Evolutionary conservation across 2,329 filamentous ascomycete genomes (phyloP).

Genomic region (Fusarium sp.): DNA sequence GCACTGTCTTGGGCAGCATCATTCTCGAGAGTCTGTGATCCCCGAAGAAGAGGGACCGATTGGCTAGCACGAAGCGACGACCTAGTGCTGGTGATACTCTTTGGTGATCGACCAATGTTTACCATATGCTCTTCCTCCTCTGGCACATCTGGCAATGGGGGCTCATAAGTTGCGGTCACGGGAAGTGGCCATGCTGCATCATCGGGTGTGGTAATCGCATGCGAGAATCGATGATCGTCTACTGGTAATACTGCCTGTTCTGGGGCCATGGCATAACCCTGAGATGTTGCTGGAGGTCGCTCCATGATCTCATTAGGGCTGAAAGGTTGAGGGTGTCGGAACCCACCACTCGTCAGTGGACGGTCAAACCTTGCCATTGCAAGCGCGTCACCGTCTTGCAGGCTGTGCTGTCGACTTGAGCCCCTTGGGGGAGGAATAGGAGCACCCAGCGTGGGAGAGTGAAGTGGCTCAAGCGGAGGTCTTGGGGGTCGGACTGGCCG

Average conservation of each 20-base stretch:
- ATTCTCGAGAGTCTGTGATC: slow-evolving; percentile 59
- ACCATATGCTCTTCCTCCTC: slow-evolving; percentile 70
- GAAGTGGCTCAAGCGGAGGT: slow-evolving; percentile 42
- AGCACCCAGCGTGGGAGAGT: slow-evolving; percentile 49
- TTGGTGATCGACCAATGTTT: slow-evolving; percentile 54
- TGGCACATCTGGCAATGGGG: slow-evolving; percentile 68
- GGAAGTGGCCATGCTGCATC: slow-evolving; percentile 59
- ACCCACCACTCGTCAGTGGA: slow-evolving; percentile 59
- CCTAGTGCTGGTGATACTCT: slow-evolving; percentile 61
- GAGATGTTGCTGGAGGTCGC: slow-evolving; percentile 29
- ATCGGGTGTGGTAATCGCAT: slow-evolving; percentile 58
- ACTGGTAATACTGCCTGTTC: slow-evolving; percentile 25
- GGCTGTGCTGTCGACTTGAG: slow-evolving; percentile 66
- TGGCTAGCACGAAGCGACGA: slow-evolving; percentile 67
- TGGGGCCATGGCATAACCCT: slow-evolving; percentile 13
- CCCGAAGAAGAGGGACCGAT: slow-evolving; percentile 67
- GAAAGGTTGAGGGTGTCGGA: slow-evolving; percentile 61
- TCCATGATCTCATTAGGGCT: slow-evolving; percentile 45
- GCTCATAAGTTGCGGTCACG: slow-evolving; percentile 52
- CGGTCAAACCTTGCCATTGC: slow-evolving; percentile 55
- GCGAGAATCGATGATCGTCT: slow-evolving; percentile 47
- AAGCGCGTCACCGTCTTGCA: slow-evolving; percentile 58
- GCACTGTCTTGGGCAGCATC: slow-evolving; percentile 51
- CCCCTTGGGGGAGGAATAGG: slow-evolving; percentile 64
- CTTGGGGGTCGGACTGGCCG: slow-evolving; percentile 62